Conservation (phyloP, 768 basidiomycete species). For the Hericium coralloides region DNA sequence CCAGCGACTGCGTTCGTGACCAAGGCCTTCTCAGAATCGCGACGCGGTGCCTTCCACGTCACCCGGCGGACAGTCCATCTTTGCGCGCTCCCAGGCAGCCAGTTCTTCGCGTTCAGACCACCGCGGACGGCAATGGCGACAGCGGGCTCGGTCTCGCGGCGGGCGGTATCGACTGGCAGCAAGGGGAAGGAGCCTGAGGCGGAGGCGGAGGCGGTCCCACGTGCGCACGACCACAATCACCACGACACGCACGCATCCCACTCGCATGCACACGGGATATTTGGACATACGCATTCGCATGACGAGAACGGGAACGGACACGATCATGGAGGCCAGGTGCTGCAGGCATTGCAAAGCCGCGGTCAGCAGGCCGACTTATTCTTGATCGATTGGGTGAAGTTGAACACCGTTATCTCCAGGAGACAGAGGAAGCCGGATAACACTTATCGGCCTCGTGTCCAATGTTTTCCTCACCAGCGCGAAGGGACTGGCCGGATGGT, state of each 20-base stretch:
- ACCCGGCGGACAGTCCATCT: too few species aligned
- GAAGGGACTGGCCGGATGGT: constrained; percentile 86
- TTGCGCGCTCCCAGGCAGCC: too few species aligned
- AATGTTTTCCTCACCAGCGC: constrained; percentile 76
- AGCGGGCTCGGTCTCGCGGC: neutral
- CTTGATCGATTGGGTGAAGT: neutral
- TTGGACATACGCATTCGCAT: constrained; percentile 13
- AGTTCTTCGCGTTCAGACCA: too few species aligned
- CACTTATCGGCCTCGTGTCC: constrained; percentile 72
- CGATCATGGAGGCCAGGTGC: constrained; percentile 5
- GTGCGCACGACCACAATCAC: neutral
- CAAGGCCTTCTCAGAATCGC: too few species aligned
- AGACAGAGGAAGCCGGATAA: constrained; percentile 77
- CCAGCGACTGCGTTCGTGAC: too few species aligned
- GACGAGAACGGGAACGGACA: neutral
- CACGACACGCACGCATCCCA: neutral
- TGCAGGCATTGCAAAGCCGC: constrained; percentile 11
- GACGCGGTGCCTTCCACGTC: too few species aligned
- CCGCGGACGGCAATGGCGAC: neutral
- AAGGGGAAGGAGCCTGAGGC: neutral
- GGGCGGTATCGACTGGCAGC: neutral
- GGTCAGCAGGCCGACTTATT: constrained; percentile 3
- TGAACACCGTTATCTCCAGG: constrained; percentile 29
- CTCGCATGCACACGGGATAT: constrained; percentile 11
- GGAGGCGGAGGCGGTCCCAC: too few species aligned